A percentile compares a stretch with the other conserved stretches of the same genome.
phyloP scores from a whole-genome alignment of 768 basidiomycete species.

The Serendipita sp. region DNA sequence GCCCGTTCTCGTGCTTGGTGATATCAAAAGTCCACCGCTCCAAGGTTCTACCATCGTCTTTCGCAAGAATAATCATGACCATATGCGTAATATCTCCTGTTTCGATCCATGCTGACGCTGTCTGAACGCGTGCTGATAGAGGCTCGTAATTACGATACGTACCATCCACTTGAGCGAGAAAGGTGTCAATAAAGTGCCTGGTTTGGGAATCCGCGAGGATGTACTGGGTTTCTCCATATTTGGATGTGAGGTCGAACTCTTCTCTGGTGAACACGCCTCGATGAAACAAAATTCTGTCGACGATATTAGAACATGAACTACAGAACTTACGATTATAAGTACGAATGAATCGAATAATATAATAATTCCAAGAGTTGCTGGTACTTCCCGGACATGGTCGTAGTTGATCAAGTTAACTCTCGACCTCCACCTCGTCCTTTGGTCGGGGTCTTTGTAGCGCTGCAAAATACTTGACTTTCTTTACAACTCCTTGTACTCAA shows the following conservation, averaged over 20 bases:
- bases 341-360: slow-evolving; percentile 7
- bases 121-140: background rate
- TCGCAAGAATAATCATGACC: background rate
- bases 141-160: background rate
- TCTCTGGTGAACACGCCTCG: background rate
- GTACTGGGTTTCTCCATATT: background rate
- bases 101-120: background rate
- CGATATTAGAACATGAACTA: background rate
- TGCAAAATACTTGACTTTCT: background rate
- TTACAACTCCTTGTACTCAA: background rate
- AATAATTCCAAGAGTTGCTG: background rate
- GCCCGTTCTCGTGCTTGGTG: background rate
- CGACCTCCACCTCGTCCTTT: background rate
- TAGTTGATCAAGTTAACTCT: background rate
- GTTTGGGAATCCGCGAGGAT: background rate
- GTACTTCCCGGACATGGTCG: background rate
- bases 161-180: slow-evolving; percentile 3
- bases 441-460: background rate
- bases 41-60: slow-evolving; percentile 4
- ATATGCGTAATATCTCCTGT: background rate
- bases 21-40: slow-evolving; percentile 3
- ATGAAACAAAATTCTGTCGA: background rate
- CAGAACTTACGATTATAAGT: background rate
- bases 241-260: slow-evolving; percentile 2
- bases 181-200: background rate